phyloP scores from a whole-genome alignment of 768 basidiomycete genomes.

The Phylloporus scabripes region DNA sequence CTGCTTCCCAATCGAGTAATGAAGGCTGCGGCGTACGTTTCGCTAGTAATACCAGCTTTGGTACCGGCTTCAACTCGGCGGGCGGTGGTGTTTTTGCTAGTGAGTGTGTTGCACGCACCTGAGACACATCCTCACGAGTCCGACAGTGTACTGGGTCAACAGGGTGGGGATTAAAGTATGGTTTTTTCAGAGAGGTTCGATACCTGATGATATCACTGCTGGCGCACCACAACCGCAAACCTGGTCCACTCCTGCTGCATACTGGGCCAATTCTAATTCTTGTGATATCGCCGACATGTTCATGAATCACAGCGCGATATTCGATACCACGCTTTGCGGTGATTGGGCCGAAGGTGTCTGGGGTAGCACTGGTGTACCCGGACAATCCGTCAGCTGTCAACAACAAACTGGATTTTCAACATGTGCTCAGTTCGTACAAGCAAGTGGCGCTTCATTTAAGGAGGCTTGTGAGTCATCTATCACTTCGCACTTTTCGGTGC shows the following conservation, averaged over 20 bases:
- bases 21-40: slow-evolving; percentile 80
- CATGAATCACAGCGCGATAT: slow-evolving; percentile 68
- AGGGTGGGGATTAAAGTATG: slow-evolving; percentile 80
- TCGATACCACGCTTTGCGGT: slow-evolving; percentile 86
- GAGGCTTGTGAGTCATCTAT: slow-evolving; percentile 65
- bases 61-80: slow-evolving; percentile 78
- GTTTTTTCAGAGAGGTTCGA: slow-evolving; percentile 71
- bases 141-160: slow-evolving; percentile 15
- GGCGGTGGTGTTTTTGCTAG: slow-evolving; percentile 89
- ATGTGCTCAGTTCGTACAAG: slow-evolving; percentile 72
- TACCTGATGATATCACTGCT: slow-evolving; percentile 73
- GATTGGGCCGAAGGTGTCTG: slow-evolving; percentile 89
- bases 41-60: slow-evolving; percentile 58
- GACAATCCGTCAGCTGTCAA: slow-evolving; percentile 84
- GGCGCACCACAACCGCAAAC: slow-evolving; percentile 64
- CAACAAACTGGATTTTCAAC: slow-evolving; percentile 75
- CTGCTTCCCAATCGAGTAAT: slow-evolving; percentile 62
- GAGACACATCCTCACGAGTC: neutral
- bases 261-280: slow-evolving; percentile 61
- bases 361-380: slow-evolving; percentile 65
- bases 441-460: slow-evolving; percentile 61
- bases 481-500: neutral
- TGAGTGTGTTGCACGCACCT: slow-evolving; percentile 36
- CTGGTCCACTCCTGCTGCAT: slow-evolving; percentile 77
- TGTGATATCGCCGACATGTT: slow-evolving; percentile 82